These are phyloP conservation scores for Picea sitchensis DNA, from an alignment of 75 land plant genomes.

Conservation along the genomic window DNA sequence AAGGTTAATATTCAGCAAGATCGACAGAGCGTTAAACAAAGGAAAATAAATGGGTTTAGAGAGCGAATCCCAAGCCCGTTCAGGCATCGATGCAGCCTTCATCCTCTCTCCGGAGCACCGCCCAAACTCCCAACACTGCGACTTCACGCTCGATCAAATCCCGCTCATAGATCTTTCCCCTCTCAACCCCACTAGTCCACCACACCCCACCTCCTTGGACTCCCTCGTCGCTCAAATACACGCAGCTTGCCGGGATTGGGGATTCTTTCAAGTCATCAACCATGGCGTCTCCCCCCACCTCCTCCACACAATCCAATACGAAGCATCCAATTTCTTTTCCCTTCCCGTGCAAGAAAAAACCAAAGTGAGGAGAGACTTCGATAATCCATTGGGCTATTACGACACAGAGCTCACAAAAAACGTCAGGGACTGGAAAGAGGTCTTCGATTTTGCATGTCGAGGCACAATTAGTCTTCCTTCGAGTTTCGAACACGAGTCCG, in stretches of 20 bases:
- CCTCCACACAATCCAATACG: conserved; percentile 33
- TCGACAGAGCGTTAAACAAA: too few relatives aligned
- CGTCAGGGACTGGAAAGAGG: conserved; percentile 91
- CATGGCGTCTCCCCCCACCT: conserved; percentile 61
- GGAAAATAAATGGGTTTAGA: too few relatives aligned
- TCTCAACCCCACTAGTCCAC: not conserved
- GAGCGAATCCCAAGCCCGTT: too few relatives aligned
- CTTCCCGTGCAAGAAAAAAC: conserved; percentile 50
- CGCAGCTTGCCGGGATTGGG: conserved; percentile 69
- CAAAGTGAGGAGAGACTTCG: conserved; percentile 47
- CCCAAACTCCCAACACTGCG: not conserved
- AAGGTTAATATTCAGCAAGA: too few relatives aligned
- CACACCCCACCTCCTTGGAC: not conserved
- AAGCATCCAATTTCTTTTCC: conserved; percentile 51
- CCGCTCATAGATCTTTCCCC: conserved; percentile 66
- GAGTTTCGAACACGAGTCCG: conserved; percentile 19
- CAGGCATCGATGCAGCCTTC: conserved; percentile 1
- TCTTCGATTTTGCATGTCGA: conserved; percentile 51
- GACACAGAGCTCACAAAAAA: conserved; percentile 89
- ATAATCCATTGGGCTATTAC: conserved; percentile 61
- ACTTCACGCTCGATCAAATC: not conserved
- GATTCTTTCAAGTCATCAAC: conserved; percentile 84
- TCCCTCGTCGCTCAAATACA: conserved; percentile 18
- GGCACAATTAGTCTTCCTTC: conserved; percentile 8
- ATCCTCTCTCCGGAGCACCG: not conserved